phyloP scores from a whole-genome alignment of 2,329 filamentous ascomycete genomes.

The Pseudocercospora macadamiae region DNA sequence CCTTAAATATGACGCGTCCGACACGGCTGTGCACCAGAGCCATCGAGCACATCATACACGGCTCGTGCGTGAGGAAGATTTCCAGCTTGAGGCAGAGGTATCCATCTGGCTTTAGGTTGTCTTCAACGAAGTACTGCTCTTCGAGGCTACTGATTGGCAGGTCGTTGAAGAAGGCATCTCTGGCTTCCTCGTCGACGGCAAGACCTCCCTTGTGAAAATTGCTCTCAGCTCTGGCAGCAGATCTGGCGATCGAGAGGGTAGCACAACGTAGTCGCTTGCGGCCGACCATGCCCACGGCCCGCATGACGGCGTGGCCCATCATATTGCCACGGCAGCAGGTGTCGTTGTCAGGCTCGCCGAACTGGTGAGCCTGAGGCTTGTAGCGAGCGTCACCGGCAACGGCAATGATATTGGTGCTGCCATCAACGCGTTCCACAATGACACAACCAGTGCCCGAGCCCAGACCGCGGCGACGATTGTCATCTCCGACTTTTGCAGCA shows the following conservation, averaged over 20 bases:
- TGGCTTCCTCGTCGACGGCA: constrained; percentile 36
- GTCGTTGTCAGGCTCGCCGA: constrained; percentile 22
- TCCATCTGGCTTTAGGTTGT: constrained; percentile 71
- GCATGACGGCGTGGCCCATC: constrained; percentile 76
- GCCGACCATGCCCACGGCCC: constrained; percentile 82
- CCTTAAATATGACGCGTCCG: constrained; percentile 78
- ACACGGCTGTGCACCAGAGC: constrained; percentile 93
- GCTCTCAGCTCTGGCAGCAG: constrained; percentile 37
- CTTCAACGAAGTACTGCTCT: constrained; percentile 62
- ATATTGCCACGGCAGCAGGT: constrained; percentile 63
- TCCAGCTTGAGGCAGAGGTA: constrained; percentile 95
- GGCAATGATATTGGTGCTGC: constrained; percentile 63
- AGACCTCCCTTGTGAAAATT: constrained; percentile 39
- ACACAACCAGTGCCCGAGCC: constrained; percentile 76
- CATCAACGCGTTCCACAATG: constrained; percentile 65
- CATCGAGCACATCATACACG: constrained; percentile 97
- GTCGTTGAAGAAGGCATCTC: constrained; percentile 66
- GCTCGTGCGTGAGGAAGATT: constrained; percentile 92
- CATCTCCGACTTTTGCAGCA: constrained; percentile 63
- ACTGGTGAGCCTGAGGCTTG: constrained; percentile 46
- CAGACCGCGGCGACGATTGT: constrained; percentile 60
- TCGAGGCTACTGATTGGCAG: constrained; percentile 70
- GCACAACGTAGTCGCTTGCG: constrained; percentile 52
- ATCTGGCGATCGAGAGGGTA: constrained; percentile 31
- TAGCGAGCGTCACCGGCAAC: constrained; percentile 77